A percentile compares a stretch with the other conserved stretches of the same genome.
Evolutionary conservation across 2,329 filamentous ascomycete genomes (phyloP).

Genomic region (Colletotrichum nymphaeae): DNA sequence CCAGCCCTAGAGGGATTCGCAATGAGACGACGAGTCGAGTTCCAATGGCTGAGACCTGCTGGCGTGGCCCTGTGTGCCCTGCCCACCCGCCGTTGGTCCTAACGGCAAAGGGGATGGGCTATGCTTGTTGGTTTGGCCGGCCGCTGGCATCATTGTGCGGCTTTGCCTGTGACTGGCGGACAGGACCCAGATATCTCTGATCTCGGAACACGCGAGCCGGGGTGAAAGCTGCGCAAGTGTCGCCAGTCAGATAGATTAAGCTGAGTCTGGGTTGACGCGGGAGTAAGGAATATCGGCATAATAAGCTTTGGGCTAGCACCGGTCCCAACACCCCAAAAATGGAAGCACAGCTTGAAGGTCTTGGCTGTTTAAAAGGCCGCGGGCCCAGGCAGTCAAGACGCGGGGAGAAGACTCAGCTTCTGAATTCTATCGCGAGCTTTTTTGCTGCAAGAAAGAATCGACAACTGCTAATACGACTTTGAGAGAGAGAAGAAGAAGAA

Average conservation of each 20-base stretch:
- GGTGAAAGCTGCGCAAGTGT: not conserved
- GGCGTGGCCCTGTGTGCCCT: not conserved
- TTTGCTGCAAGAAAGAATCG: not conserved
- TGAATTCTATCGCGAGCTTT: not conserved
- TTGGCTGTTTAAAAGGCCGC: constrained; percentile 2
- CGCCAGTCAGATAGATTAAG: constrained; percentile 19
- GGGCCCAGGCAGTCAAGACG: not conserved
- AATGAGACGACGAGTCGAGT: not conserved
- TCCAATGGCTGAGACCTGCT: not conserved
- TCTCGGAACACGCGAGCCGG: constrained; percentile 7
- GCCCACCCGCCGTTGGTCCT: not conserved
- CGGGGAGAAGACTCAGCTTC: too few relatives aligned
- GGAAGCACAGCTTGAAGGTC: not conserved
- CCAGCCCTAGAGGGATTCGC: too few relatives aligned
- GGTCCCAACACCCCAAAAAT: not conserved
- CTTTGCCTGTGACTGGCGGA: not conserved
- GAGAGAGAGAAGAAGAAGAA: not conserved
- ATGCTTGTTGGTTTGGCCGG: not conserved
- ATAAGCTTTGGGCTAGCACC: constrained; percentile 22
- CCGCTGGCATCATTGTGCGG: not conserved
- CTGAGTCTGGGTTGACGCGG: not conserved
- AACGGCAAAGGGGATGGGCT: constrained; percentile 10
- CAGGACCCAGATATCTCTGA: not conserved
- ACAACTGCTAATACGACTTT: not conserved
- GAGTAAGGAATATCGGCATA: not conserved